Percentiles rank a stretch among this genome's conserved stretches.
Conservation (phyloP, 768 basidiomycete species). For the Coprinopsis marcescibilis region DNA sequence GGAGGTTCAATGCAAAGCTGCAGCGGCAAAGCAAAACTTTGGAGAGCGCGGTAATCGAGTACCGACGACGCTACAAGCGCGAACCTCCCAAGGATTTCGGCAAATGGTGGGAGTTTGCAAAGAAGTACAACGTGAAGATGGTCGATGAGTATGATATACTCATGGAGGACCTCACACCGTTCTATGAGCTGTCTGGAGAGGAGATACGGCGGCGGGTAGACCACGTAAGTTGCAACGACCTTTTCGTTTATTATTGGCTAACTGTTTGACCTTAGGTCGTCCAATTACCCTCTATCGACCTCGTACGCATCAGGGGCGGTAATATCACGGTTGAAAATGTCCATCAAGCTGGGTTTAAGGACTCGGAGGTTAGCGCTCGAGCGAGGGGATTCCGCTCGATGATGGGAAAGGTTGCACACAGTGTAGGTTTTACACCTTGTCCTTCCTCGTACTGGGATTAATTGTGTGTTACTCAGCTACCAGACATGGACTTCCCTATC, state of each 20-base stretch:
- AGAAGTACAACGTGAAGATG: constrained; percentile 66
- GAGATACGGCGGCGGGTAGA: constrained; percentile 62
- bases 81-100: constrained; percentile 90
- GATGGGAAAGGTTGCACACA: constrained; percentile 61
- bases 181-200: constrained; percentile 67
- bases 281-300: constrained; percentile 74
- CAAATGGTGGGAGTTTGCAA: constrained; percentile 80
- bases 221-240: constrained; percentile 36
- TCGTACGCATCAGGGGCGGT: constrained; percentile 75
- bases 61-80: constrained; percentile 68
- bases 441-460: not conserved
- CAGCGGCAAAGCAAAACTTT: constrained; percentile 76
- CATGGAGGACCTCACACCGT: constrained; percentile 76
- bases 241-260: not conserved
- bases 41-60: constrained; percentile 73
- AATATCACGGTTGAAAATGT: constrained; percentile 53
- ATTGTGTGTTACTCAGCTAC: constrained; percentile 45
- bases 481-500: constrained; percentile 92
- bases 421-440: constrained; percentile 36
- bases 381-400: constrained; percentile 74
- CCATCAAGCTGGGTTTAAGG: constrained; percentile 52
- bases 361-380: constrained; percentile 68
- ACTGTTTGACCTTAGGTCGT: constrained; percentile 46
- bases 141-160: constrained; percentile 88
- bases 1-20: constrained; percentile 60